phyloP scores from a whole-genome alignment of 2,329 filamentous ascomycete species.

The Emergomyces orientalis region DNA sequence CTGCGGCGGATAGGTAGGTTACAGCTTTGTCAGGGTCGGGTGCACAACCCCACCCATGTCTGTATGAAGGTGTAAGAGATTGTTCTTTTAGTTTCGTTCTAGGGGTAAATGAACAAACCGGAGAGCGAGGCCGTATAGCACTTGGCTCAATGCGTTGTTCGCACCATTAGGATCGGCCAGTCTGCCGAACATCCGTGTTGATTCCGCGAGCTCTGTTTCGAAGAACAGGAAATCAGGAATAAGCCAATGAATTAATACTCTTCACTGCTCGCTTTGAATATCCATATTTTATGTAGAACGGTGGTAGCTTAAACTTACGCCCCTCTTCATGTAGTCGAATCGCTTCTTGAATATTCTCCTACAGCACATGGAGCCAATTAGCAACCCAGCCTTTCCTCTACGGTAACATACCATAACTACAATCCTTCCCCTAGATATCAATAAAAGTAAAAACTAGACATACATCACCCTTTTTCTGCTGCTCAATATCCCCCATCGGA shows the following conservation, averaged over 20 bases:
- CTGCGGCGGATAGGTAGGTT: constrained; percentile 76
- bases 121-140: constrained; percentile 85
- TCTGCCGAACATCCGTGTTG: constrained; percentile 74
- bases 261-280: background rate
- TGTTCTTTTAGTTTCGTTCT: constrained; percentile 5
- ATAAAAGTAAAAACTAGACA: background rate
- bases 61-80: constrained; percentile 31
- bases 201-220: constrained; percentile 55
- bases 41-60: constrained; percentile 86
- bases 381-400: background rate
- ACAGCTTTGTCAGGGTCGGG: constrained; percentile 65
- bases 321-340: constrained; percentile 86
- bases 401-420: background rate
- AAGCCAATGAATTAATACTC: constrained; percentile 8
- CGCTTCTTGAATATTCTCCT: constrained; percentile 76
- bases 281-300: background rate
- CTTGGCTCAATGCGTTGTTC: constrained; percentile 90
- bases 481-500: constrained; percentile 23
- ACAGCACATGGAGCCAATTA: constrained; percentile 2
- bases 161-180: constrained; percentile 74
- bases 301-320: constrained; percentile 28
- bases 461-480: constrained; percentile 31
- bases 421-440: background rate
- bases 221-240: constrained; percentile 4
- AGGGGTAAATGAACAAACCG: constrained; percentile 47